Evolutionary conservation across 805 yeast genomes (phyloP).

Genomic region (Yarrowia deformans): DNA sequence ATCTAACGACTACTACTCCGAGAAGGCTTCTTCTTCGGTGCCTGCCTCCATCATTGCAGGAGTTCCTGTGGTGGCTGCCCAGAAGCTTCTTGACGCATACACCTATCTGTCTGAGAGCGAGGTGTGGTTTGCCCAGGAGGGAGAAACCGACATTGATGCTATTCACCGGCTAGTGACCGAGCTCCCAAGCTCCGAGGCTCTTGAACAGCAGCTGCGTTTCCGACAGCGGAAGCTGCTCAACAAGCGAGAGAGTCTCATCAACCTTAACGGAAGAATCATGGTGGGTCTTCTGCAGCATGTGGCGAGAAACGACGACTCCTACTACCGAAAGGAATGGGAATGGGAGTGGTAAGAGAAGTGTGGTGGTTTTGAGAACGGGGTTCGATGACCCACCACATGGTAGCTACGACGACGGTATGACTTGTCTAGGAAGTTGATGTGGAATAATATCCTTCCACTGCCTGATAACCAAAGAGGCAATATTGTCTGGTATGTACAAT

Average conservation of each 20-base stretch:
- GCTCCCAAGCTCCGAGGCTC: slow-evolving; percentile 1
- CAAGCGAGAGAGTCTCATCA: slow-evolving; percentile 23
- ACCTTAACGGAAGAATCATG: slow-evolving; percentile 5
- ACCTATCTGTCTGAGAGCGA: slow-evolving; percentile 13
- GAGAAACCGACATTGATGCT: slow-evolving; percentile 33
- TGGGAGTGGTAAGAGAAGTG: slow-evolving; percentile 12
- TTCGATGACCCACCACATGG: too few species aligned
- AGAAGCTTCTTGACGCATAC: slow-evolving; percentile 31
- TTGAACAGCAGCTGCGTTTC: slow-evolving; percentile 25
- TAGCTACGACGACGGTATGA: neutral
- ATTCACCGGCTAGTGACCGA: slow-evolving; percentile 23
- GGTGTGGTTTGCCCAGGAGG: slow-evolving; percentile 33
- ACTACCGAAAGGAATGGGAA: slow-evolving; percentile 10
- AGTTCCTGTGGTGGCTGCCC: slow-evolving; percentile 10
- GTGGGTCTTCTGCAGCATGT: neutral
- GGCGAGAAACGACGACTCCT: neutral
- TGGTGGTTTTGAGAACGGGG: neutral
- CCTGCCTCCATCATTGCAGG: slow-evolving; percentile 35
- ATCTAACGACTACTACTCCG: slow-evolving; percentile 20
- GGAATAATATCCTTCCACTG: too few species aligned
- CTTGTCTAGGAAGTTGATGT: too few species aligned
- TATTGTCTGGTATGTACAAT: neutral
- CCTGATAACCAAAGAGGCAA: neutral
- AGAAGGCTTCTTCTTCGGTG: slow-evolving; percentile 30
- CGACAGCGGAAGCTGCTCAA: slow-evolving; percentile 19